Evolutionary conservation across 371 early-diverging fungal genomes (phyloP).

Genomic region (Haplosporangium sp.): DNA sequence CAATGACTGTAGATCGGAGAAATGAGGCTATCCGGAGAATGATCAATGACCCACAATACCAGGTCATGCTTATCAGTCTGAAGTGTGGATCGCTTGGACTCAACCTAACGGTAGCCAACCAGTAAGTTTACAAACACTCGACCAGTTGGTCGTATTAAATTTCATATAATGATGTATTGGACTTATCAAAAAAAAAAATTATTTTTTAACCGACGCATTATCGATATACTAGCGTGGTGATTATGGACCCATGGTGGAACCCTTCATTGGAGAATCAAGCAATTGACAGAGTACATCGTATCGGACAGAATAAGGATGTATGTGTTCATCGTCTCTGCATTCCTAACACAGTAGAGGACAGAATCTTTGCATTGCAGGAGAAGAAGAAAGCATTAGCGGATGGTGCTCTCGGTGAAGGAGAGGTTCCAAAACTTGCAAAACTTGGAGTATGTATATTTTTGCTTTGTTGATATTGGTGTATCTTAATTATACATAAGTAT

Average conservation of each 20-base stretch:
- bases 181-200: neutral
- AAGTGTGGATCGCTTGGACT: conserved; percentile 81
- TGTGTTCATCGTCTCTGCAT: conserved; percentile 60
- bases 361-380: conserved; percentile 56
- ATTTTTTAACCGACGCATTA: neutral
- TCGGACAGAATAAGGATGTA: conserved; percentile 72
- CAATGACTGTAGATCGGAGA: conserved; percentile 57
- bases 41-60: conserved; percentile 59
- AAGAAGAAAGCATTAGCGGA: conserved; percentile 50
- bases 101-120: conserved; percentile 81
- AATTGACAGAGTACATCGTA: conserved; percentile 78
- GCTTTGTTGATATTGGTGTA: neutral
- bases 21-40: conserved; percentile 62
- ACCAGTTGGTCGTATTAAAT: no score
- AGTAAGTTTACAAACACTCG: conserved; percentile 46
- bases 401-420: conserved; percentile 50
- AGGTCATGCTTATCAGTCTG: conserved; percentile 74
- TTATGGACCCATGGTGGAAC: conserved; percentile 91
- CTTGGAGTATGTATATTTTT: conserved; percentile 38
- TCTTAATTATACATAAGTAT: neutral
- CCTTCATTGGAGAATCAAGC: conserved; percentile 84
- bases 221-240: conserved; percentile 66
- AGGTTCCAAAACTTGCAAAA: conserved; percentile 38
- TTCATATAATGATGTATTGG: neutral
- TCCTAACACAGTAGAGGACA: conserved; percentile 61